Percentiles rank a stretch among this genome's conserved stretches.
These are phyloP conservation scores for Penicillium vulpinum DNA, from an alignment of 2,329 filamentous ascomycete genomes.

Conservation along the genomic window DNA sequence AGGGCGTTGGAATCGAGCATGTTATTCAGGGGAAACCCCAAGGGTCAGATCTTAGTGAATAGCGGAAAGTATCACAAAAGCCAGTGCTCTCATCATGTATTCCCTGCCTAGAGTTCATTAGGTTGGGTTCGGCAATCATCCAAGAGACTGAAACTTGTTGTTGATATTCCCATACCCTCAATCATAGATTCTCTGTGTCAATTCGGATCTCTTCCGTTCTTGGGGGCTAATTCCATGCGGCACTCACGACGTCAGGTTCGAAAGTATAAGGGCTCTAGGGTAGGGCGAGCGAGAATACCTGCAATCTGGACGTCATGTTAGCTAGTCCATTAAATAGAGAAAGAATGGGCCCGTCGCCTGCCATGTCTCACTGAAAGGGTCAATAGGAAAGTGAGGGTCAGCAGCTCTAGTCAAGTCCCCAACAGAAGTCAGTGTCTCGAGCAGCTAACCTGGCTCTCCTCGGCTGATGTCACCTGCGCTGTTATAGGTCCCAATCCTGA, in stretches of 20 bases:
- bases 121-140: neutral
- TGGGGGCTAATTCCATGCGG: neutral
- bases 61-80: neutral
- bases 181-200: too few species aligned
- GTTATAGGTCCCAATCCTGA: neutral
- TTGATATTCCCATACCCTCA: too few species aligned
- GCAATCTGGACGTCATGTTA: too few species aligned
- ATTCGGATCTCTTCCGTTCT: neutral
- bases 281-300: neutral
- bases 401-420: neutral
- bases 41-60: neutral
- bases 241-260: neutral
- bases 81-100: neutral
- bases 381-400: neutral
- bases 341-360: neutral
- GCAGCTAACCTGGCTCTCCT: neutral
- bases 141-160: neutral
- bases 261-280: neutral
- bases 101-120: neutral
- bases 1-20: fast-evolving
- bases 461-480: neutral
- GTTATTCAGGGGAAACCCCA: fast-evolving
- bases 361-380: neutral
- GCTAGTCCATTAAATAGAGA: too few species aligned
- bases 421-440: neutral